A percentile compares a stretch with the other conserved stretches of the same genome.
phyloP scores from a whole-genome alignment of 164 flowering plant species.

The Hamamelis virginiana region DNA sequence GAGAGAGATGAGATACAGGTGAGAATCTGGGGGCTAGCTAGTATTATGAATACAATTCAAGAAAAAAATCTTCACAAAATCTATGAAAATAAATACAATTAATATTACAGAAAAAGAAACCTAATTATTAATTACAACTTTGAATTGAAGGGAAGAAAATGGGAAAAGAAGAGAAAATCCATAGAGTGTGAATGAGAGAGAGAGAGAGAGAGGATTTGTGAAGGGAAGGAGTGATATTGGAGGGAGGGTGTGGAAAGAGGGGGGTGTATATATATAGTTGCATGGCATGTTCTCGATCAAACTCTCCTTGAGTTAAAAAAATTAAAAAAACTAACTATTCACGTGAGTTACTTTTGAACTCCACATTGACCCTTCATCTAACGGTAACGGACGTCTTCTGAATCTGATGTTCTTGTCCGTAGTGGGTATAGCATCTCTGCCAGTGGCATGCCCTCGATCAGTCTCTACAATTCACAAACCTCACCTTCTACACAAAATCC shows the following conservation, averaged over 20 bases:
- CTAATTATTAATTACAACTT: background rate
- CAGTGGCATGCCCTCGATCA: too few species aligned
- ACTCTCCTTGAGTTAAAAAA: slow-evolving; percentile 9
- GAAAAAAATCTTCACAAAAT: too few species aligned
- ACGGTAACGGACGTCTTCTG: slow-evolving; percentile 22
- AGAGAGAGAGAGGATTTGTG: background rate
- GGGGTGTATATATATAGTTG: background rate
- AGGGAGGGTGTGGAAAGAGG: too few species aligned
- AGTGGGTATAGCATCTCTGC: too few species aligned
- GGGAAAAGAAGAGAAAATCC: background rate
- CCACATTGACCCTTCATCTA: slow-evolving; percentile 2
- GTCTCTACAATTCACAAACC: too few species aligned
- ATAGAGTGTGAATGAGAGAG: background rate
- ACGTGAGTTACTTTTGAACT: slow-evolving; percentile 18
- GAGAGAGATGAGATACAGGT: too few species aligned
- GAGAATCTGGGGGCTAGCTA: too few species aligned
- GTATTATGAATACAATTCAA: background rate
- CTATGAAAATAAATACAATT: too few species aligned
- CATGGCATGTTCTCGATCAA: background rate
- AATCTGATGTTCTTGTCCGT: background rate
- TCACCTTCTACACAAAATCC: too few species aligned
- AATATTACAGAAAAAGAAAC: background rate
- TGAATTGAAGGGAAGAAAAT: background rate
- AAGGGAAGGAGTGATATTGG: too few species aligned
- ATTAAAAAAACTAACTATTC: too few species aligned